These are phyloP conservation scores for Yarrowia galli DNA, from an alignment of 1,139 yeast genomes.

Conservation along the genomic window DNA sequence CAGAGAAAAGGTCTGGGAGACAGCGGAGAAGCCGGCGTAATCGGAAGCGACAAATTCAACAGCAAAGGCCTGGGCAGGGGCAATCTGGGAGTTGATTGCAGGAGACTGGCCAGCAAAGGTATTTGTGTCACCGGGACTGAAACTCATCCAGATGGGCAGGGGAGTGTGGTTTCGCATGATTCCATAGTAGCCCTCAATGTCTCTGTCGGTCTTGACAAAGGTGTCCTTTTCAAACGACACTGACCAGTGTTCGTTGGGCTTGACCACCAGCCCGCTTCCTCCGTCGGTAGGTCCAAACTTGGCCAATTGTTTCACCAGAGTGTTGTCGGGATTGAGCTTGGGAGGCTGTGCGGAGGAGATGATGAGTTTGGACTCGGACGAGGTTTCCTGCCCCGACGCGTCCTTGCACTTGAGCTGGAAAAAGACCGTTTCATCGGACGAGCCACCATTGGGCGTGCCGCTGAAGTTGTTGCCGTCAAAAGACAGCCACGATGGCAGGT, in stretches of 20 bases:
- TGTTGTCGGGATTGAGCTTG: conserved; percentile 41
- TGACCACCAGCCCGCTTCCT: conserved; percentile 70
- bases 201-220: conserved; percentile 55
- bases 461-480: conserved; percentile 69
- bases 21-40: conserved; percentile 75
- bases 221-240: conserved; percentile 66
- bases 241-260: conserved; percentile 70
- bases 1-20: conserved; percentile 70
- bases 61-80: conserved; percentile 81
- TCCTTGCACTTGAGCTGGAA: conserved; percentile 73
- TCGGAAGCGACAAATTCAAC: conserved; percentile 83
- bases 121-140: conserved; percentile 62
- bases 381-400: conserved; percentile 54
- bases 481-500: conserved; percentile 77
- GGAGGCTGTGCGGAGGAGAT: conserved; percentile 56
- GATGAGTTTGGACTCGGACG: conserved; percentile 61
- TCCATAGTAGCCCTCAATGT: conserved; percentile 78
- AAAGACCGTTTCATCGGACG: conserved; percentile 52
- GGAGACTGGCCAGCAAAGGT: conserved; percentile 93
- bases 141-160: conserved; percentile 86
- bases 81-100: conserved; percentile 78
- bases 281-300: conserved; percentile 59
- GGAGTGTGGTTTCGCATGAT: conserved; percentile 82
- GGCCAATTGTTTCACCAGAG: conserved; percentile 36
- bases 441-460: conserved; percentile 69